phyloP scores from a whole-genome alignment of 306 rosid genomes.

The Medicago arabica region DNA sequence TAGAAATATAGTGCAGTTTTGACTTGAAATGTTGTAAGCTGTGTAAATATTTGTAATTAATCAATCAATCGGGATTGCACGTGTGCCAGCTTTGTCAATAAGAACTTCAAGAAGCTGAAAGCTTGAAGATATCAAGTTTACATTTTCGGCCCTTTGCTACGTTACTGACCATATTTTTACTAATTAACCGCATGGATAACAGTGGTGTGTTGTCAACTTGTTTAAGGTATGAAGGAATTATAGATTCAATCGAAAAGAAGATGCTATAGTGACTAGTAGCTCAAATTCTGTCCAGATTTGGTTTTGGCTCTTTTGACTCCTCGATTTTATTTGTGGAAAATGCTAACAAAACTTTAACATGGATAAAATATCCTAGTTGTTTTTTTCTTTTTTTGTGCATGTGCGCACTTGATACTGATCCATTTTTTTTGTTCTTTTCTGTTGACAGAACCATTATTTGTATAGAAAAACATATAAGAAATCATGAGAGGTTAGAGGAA shows the following conservation, averaged over 20 bases:
- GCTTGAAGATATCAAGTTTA: constrained; percentile 18
- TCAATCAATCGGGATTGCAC: constrained; percentile 15
- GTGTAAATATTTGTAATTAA: constrained; percentile 36
- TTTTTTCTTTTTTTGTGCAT: no score
- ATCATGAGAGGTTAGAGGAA: no score
- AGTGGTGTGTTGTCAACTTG: background rate
- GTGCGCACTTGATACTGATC: no score
- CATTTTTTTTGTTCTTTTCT: no score
- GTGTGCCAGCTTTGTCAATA: constrained; percentile 10
- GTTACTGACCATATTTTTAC: background rate
- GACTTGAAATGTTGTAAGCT: constrained; percentile 27
- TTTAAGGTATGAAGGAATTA: constrained; percentile 2
- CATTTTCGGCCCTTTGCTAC: constrained; percentile 16
- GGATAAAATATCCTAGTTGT: no score
- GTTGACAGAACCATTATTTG: no score
- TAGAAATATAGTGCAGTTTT: constrained; percentile 19
- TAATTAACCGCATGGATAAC: background rate
- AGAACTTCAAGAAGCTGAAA: constrained; percentile 30
- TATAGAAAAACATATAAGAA: no score
- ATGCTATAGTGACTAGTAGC: no score
- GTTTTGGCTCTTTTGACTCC: background rate
- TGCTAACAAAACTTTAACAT: no score
- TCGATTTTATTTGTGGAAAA: no score
- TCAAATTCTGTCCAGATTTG: constrained; percentile 1
- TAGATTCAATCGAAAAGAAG: background rate